These are phyloP conservation scores for Babesia bigemina DNA, from an alignment of 169 alveolate species.

Conservation along the genomic window DNA sequence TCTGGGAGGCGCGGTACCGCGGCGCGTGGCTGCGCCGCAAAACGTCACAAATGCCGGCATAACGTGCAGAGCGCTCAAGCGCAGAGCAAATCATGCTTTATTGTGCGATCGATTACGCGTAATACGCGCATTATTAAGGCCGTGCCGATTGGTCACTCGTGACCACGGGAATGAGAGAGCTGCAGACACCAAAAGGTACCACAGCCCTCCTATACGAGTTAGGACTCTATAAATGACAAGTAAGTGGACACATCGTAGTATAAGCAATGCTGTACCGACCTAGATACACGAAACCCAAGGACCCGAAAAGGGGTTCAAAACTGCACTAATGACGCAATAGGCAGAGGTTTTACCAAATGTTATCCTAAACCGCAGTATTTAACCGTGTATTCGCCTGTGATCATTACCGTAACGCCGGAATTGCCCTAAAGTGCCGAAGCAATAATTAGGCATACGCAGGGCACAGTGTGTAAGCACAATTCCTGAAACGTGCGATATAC, in stretches of 20 bases:
- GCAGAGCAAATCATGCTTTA: constrained; percentile 14
- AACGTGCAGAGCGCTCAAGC: constrained; percentile 61
- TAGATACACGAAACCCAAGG: too few relatives aligned
- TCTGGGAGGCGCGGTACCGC: constrained; percentile 72
- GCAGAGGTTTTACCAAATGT: too few relatives aligned
- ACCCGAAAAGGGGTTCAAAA: too few relatives aligned
- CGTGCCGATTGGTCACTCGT: background rate
- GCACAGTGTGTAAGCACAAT: background rate
- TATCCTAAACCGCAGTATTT: too few relatives aligned
- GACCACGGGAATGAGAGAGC: background rate
- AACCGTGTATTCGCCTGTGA: background rate
- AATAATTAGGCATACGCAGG: too few relatives aligned
- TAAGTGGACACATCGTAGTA: too few relatives aligned
- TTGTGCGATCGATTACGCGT: background rate
- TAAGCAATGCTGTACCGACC: too few relatives aligned
- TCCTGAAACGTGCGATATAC: background rate
- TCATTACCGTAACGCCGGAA: background rate
- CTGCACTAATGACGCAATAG: too few relatives aligned
- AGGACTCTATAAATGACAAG: too few relatives aligned
- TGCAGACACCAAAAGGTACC: background rate
- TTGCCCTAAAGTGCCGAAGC: too few relatives aligned
- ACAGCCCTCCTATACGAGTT: background rate
- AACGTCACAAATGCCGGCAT: constrained; percentile 20
- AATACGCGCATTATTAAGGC: background rate
- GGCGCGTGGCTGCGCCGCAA: constrained; percentile 45